Evolutionary conservation across 148 eudicot species (phyloP), one percentile per base, ranked within the genome.

Genomic region (Vaccinium corymbosum): DNA sequence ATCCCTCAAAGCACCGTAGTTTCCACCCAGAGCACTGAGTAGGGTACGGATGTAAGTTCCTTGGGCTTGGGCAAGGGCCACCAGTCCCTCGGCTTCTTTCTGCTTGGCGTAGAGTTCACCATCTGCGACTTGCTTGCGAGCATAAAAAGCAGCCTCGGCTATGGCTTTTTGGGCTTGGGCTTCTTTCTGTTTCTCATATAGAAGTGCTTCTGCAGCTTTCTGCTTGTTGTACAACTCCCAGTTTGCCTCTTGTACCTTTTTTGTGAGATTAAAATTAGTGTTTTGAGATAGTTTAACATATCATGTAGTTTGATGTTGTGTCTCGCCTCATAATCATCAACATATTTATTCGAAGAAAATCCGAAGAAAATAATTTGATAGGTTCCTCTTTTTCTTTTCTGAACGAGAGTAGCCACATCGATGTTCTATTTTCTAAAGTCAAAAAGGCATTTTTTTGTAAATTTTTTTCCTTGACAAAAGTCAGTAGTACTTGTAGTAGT

Each of bases 191-290:
- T 86, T 90, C 49, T 86, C 73, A 22, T 84, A 90, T 0, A 90
- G 81, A 46, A 50, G 51, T 27, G 91, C 90, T 52, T 90, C 91
- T n/a, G 92, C 91, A 35, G 57, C 90, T 82, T 91, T 92, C 79
- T 92, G 92, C 76, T 89, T 86, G 82, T 86, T 85, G 83, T 91
- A 91, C 15, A 92, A 85, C 56, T 91, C 91, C 92, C 91, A 89
- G 35, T 92, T 92, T 49, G 95, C 93, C 83, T 92, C 90, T 89
- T 90, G 93, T 29, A 88, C 93, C 92, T 92, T 16, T 72, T 4
- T 25, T 66, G 1, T n/a, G 38, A 35, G 38, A 35, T 35, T 35
- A 35, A 35, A 35, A 61, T 16, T 16, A 20, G 7, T 61, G 22
- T 35, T 35, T 35, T 3, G 74, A 70, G 14, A 70, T 27, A 15